Conservation (phyloP, 768 basidiomycete species). For the Pulveroboletus sp. region DNA sequence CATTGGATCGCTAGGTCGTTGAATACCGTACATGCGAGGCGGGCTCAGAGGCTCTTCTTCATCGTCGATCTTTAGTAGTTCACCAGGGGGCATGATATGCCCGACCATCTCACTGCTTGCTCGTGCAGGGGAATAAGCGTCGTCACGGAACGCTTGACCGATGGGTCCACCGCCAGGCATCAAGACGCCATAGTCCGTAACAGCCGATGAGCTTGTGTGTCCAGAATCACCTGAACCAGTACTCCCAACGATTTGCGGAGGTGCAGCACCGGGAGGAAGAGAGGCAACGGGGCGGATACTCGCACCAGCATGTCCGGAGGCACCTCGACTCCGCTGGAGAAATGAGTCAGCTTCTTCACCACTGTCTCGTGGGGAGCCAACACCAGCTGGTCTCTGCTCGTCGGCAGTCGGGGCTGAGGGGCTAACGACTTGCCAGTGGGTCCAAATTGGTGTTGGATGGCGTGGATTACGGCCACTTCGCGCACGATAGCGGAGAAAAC, state of each 20-base stretch:
- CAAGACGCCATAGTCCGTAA: constrained; percentile 34
- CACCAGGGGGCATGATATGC: constrained; percentile 35
- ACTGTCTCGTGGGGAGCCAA: constrained; percentile 63
- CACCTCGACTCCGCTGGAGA: constrained; percentile 38
- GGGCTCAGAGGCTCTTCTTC: constrained; percentile 27
- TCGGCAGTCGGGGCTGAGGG: constrained; percentile 20
- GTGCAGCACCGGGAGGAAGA: constrained; percentile 32
- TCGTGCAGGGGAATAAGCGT: constrained; percentile 19
- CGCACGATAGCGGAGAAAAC: constrained; percentile 29
- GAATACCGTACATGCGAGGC: constrained; percentile 27
- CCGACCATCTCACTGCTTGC: constrained; percentile 31
- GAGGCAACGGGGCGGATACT: constrained; percentile 21
- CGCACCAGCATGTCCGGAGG: constrained; percentile 10
- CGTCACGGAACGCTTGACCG: constrained; percentile 29
- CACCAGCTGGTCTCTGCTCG: constrained; percentile 43
- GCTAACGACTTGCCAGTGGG: constrained; percentile 43
- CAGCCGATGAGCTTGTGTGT: constrained; percentile 36
- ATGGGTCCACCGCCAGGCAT: constrained; percentile 31
- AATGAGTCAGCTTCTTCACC: constrained; percentile 70
- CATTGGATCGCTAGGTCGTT: constrained; percentile 18
- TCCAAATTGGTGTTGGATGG: constrained; percentile 32
- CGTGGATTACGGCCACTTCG: constrained; percentile 15
- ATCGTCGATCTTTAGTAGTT: constrained; percentile 33
- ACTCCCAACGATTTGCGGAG: constrained; percentile 36
- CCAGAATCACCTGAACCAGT: constrained; percentile 36